Conservation (phyloP, 495 filamentous ascomycete genomes). For the Aspergillus steynii region DNA sequence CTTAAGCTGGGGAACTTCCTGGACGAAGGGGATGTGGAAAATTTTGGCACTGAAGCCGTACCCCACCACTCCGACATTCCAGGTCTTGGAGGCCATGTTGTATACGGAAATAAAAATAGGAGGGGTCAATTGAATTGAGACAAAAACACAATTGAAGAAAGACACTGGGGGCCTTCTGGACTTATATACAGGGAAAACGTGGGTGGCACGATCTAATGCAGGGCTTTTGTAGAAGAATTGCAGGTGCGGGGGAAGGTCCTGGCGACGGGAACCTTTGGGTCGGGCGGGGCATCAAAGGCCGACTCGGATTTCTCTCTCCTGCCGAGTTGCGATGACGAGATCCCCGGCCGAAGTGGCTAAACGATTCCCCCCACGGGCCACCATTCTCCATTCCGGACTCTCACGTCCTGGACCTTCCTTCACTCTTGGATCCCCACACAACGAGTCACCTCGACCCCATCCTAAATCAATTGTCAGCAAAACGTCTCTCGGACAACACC, state of each 20-base stretch:
- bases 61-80: constrained; percentile 62
- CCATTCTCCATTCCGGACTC: not conserved
- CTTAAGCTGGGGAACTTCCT: constrained; percentile 59
- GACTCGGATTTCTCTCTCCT: constrained; percentile 5
- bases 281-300: constrained; percentile 22
- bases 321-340: not conserved
- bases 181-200: constrained; percentile 16
- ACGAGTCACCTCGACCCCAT: constrained; percentile 70
- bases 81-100: constrained; percentile 49
- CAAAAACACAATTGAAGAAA: not conserved
- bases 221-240: constrained; percentile 19
- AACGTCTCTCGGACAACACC: not conserved
- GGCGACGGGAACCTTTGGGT: constrained; percentile 35
- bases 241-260: constrained; percentile 43
- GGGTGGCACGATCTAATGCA: too few relatives aligned
- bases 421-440: constrained; percentile 53
- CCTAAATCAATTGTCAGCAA: constrained; percentile 46
- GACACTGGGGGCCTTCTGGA: not conserved
- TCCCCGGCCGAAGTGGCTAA: too few relatives aligned
- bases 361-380: too few relatives aligned
- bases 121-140: not conserved
- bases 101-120: not conserved
- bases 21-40: constrained; percentile 89
- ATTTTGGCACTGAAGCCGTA: constrained; percentile 82
- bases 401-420: not conserved